A percentile compares a stretch with the other conserved stretches of the same genome.
These are phyloP conservation scores for Botrytis tulipae DNA, from an alignment of 2,329 filamentous ascomycete genomes.

Conservation along the genomic window DNA sequence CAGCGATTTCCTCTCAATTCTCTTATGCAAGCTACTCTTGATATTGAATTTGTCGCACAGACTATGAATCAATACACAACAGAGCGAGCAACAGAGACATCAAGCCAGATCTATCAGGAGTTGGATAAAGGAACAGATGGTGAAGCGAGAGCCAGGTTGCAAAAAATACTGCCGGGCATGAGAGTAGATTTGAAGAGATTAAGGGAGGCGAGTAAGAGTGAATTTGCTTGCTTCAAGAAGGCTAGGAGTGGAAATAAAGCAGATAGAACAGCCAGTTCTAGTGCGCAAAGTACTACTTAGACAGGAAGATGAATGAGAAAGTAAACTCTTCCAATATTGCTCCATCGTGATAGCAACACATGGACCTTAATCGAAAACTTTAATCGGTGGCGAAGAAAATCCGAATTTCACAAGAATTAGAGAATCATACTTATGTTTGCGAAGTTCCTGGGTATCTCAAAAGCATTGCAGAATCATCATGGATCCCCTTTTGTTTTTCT, in stretches of 20 bases:
- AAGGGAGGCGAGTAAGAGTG: conserved; percentile 75
- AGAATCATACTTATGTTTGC: neutral
- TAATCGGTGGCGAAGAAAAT: neutral
- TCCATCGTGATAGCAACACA: neutral
- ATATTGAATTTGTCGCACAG: conserved; percentile 95
- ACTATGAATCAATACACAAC: conserved; percentile 88
- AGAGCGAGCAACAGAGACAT: conserved; percentile 74
- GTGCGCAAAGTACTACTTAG: neutral
- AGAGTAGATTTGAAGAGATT: conserved; percentile 80
- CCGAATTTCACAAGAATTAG: neutral
- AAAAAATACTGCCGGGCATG: conserved; percentile 88
- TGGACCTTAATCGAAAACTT: neutral
- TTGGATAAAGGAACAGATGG: conserved; percentile 88
- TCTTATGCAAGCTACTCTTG: conserved; percentile 94
- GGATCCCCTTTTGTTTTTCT: neutral
- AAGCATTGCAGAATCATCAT: neutral
- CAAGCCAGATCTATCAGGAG: conserved; percentile 89
- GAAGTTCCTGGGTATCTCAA: neutral
- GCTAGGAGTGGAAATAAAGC: conserved; percentile 27
- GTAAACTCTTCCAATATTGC: neutral
- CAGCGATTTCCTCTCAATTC: conserved; percentile 70
- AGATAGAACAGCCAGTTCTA: conserved; percentile 12
- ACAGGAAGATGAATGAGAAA: neutral
- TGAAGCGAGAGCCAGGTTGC: conserved; percentile 73
- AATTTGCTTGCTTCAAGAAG: conserved; percentile 84